Evolutionary conservation across 177 flowering plant genomes (phyloP).

Genomic region (Vitis hybrid): DNA sequence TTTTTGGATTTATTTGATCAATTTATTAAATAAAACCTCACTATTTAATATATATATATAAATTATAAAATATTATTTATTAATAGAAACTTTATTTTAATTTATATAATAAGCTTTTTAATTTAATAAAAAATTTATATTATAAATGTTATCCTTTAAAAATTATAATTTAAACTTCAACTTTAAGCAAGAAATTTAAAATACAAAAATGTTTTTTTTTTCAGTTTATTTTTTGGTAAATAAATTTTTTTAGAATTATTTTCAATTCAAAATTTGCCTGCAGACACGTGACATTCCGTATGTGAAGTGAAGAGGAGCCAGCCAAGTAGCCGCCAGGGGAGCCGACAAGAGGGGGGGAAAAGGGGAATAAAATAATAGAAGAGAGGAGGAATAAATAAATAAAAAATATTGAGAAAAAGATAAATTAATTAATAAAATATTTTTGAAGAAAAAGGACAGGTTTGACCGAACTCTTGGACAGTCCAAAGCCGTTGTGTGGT

Average conservation of each 20-base stretch:
- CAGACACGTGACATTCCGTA: background rate
- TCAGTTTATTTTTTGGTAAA: no score
- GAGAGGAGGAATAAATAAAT: background rate
- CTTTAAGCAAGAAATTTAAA: no score
- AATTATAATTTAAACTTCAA: background rate
- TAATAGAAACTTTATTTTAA: no score
- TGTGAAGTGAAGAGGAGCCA: background rate
- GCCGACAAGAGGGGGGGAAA: slow-evolving; percentile 14
- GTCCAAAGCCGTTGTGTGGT: slow-evolving; percentile 31
- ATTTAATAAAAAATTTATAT: no score
- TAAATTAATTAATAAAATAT: background rate
- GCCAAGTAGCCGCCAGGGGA: slow-evolving; percentile 18
- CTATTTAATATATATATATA: no score
- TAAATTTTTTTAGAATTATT: no score
- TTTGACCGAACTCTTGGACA: slow-evolving; percentile 30
- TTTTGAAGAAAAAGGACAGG: slow-evolving; percentile 5
- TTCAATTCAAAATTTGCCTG: no score
- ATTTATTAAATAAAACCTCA: no score
- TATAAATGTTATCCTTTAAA: background rate
- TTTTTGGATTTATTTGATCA: no score
- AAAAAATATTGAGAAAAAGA: background rate
- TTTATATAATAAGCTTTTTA: no score
- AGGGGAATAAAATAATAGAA: background rate
- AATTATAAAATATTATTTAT: no score
- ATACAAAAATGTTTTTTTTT: no score